Evolutionary conservation across 441 rosid genomes (phyloP), one percentile per base, ranked within the genome.

Genomic region (Lepidium campestre): DNA sequence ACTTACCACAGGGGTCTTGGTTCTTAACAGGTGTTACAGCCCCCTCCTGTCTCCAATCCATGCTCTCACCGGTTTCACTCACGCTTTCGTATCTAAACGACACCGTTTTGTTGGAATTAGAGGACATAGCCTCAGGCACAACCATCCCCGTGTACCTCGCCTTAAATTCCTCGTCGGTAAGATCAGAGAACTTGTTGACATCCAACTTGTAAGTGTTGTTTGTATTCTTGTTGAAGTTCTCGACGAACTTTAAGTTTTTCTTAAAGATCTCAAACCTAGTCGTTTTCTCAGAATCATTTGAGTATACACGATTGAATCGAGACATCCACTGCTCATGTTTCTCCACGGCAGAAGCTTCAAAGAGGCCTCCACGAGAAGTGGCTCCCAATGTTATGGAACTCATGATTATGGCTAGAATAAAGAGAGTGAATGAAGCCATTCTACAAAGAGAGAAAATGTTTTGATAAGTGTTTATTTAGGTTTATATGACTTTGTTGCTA

Each of bases 241-340:
- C 72, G 8, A 81, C 60, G 9, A 58, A 53, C 54, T 65, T 65
- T 27, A 65, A 58, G 39, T 72, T 72, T 44, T 65, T 65, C 72
- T 42, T 72, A 17, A 72, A 72, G 44, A 50, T 27, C 3, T 40
- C 40, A 3, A 57, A 65, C 47, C 85, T 75, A 10, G 4, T 65
- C 41, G 57, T 70, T 62, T 73, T 80, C 60, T 84, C 83, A 1
- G 42, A 9, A n/a, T 64, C 70, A 18, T 75, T 79, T 3, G 18
- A 19, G 47, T 83, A 86, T 46, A 67, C 49, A 2, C 80, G 81
- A n/a, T 73, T 66, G 20, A 82, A 75, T 37, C 59, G 48, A 47
- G 66, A 69, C 82, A 79, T 77, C 86, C 86, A 82, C 14, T 79
- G 73, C 64, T 78, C 82, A 37, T 83, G 88, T 34, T 52, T 70